Evolutionary conservation across 768 basidiomycete genomes (phyloP), one percentile per base, ranked within the genome.

Genomic region (Mycena vulgaris): DNA sequence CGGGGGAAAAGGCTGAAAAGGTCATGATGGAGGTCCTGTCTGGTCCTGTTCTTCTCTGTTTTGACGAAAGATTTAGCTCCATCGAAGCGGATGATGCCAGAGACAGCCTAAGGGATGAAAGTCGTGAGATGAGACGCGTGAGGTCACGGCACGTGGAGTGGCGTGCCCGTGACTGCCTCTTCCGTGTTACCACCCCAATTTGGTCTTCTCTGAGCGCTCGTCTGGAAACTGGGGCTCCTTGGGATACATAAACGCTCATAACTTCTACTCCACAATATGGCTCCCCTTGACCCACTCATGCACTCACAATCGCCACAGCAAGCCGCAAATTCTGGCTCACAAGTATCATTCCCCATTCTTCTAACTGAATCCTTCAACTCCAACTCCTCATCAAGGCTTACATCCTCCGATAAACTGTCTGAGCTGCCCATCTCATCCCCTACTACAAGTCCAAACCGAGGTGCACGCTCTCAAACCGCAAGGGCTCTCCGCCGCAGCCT

Each of bases 321-420:
- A 63, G 30, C 21, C 5, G 59, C n/a, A 19, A 5, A n/a, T n/a
- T 27, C 59, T 2, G 31, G 4, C 9, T 58, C 40, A 23, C 51
- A 40, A 28, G 27, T 42, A 6, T 25, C 30, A 37, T 49, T 63
- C 25, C 33, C 35, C 21, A 5, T 57, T 39, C 55, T 48, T 8
- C 11, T 56, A 19, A 63, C 62, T 21, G n/a, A 42, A 42, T 60
- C 65, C 19, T 48, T 62, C 53, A 45, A 62, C 42, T 69, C 68
- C 17, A 58, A 30, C 45, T 58, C 84, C 1, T 83, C 80, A 58
- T 89, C 89, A 55, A 87, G 84, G 63, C 81, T 88, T 28, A 85
- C 84, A 7, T 82, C 80, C 23, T 86, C 85, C 13, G 84, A 86
- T 72, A 86, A 86, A 61, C 79, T 86, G 21, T 82, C 83, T n/a